A percentile compares a stretch with the other conserved stretches of the same genome.
These are phyloP conservation scores for Phytophthora uliginosa DNA, from an alignment of 352 stramenopile genomes.

Conservation along the genomic window DNA sequence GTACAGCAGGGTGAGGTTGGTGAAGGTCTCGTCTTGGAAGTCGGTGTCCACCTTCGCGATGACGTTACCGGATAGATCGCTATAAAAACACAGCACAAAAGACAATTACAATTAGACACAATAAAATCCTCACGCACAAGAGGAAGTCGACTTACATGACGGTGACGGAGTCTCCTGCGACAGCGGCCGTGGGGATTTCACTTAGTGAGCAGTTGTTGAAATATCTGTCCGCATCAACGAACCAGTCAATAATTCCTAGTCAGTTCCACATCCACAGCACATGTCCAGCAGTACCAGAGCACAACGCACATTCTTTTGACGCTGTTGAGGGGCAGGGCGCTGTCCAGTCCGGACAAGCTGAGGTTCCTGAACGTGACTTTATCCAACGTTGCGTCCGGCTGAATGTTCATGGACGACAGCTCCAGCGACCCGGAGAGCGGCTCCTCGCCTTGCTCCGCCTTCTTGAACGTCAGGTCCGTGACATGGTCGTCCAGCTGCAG, in stretches of 20 bases:
- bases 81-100: constrained; percentile 2
- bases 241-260: background rate
- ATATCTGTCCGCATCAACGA: constrained; percentile 38
- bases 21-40: constrained; percentile 55
- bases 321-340: constrained; percentile 62
- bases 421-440: constrained; percentile 57
- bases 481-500: constrained; percentile 66
- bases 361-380: constrained; percentile 65
- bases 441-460: constrained; percentile 38
- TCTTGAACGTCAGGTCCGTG: constrained; percentile 60
- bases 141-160: constrained; percentile 39
- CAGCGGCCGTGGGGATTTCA: constrained; percentile 62
- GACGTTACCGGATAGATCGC: constrained; percentile 53
- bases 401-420: constrained; percentile 77
- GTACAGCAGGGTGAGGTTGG: constrained; percentile 67
- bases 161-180: constrained; percentile 54
- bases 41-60: constrained; percentile 43
- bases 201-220: constrained; percentile 80
- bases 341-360: constrained; percentile 54
- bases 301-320: constrained; percentile 60
- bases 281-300: background rate
- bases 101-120: constrained; percentile 18
- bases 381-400: constrained; percentile 51
- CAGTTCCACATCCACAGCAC: constrained; percentile 4
- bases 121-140: background rate